phyloP scores from a whole-genome alignment of 23 red algal genomes.

The Porphyridium purpureum region DNA sequence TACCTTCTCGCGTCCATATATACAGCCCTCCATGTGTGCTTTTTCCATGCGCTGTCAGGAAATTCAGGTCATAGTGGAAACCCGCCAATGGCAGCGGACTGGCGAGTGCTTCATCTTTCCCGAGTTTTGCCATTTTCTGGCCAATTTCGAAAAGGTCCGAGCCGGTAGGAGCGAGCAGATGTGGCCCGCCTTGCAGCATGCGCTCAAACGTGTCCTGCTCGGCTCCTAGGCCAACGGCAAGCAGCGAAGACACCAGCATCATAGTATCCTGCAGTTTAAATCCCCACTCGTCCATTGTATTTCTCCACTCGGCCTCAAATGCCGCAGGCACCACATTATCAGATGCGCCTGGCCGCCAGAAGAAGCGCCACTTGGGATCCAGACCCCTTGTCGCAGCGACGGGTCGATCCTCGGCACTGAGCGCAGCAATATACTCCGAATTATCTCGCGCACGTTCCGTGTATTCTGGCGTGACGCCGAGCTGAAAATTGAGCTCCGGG shows the following conservation, averaged over 20 bases:
- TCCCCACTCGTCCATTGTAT: constrained; percentile 59
- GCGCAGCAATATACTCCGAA: constrained; percentile 6
- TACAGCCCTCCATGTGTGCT: constrained; percentile 47
- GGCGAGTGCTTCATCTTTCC: no score
- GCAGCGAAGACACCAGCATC: constrained; percentile 49
- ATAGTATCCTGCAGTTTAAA: constrained; percentile 23
- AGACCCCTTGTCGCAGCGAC: constrained; percentile 5
- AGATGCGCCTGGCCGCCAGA: constrained; percentile 62
- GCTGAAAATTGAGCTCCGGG: constrained; percentile 74
- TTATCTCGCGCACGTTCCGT: constrained; percentile 60
- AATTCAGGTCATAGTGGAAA: constrained; percentile 84
- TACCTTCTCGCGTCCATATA: constrained; percentile 52
- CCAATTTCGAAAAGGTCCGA: constrained; percentile 43
- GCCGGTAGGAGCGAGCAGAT: constrained; percentile 87
- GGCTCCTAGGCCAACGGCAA: constrained; percentile 56
- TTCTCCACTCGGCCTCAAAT: constrained; percentile 50
- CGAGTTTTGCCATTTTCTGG: constrained; percentile 20
- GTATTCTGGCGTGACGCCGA: constrained; percentile 45
- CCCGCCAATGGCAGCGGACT: no score
- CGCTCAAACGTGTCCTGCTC: constrained; percentile 10
- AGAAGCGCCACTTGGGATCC: constrained; percentile 90
- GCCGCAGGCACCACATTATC: constrained; percentile 53
- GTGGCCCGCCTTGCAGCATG: constrained; percentile 40
- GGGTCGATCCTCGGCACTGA: constrained; percentile 13
- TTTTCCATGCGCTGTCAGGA: constrained; percentile 77